Base-by-base conservation (phyloP, 495 filamentous ascomycete species). In the Xylona heveae region DNA sequence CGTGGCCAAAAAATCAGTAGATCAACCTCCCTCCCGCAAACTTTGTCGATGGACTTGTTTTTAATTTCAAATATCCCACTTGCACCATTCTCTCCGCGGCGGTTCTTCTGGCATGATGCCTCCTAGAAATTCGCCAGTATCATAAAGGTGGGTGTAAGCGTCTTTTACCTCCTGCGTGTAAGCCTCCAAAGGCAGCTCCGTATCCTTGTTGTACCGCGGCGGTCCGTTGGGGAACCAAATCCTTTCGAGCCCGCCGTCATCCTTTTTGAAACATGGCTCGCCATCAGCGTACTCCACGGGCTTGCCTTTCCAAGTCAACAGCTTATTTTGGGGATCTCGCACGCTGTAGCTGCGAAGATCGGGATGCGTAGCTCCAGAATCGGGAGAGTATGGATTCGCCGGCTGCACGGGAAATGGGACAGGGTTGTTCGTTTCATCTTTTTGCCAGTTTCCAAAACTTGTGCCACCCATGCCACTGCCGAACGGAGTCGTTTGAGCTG, bases 201-300 rank as follows among this genome's bases (percentile, higher is more conserved):
- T 61, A 29, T 61, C 55, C 29, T 50, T 51, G 28, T 58, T 60
- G 25, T 66, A 62, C 1, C 54, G 43, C 1, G 74, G 76, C n/a
- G 72, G 57, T 1, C 78, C 78, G 19, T 74, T 54, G 1, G 75
- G 72, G 41, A 75, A 78, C 54, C 74, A 72, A 15, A 85, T 65
- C 21, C 59, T 62, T 18, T 64, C 55, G 36, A 50, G 59, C 3
- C 53, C 55, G 24, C 58, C 53, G 35, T 65, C 61, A 37, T 10
- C 28, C 8, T 61, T 56, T 9, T 56, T 46, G 43, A 62, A 68
- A 40, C 54, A 67, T 1, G 63, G 63, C 8, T 42, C 45, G 28
- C 57, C 49, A 24, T 65, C 48, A 33, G 62, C 47, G 40, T 70
- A 68, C 17, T 51, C 48, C 1, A 73, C 66, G 0, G 56, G 56